These are phyloP conservation scores for Dictyostelium citrinum DNA, from an alignment of 78 protist genomes.

Conservation along the genomic window DNA sequence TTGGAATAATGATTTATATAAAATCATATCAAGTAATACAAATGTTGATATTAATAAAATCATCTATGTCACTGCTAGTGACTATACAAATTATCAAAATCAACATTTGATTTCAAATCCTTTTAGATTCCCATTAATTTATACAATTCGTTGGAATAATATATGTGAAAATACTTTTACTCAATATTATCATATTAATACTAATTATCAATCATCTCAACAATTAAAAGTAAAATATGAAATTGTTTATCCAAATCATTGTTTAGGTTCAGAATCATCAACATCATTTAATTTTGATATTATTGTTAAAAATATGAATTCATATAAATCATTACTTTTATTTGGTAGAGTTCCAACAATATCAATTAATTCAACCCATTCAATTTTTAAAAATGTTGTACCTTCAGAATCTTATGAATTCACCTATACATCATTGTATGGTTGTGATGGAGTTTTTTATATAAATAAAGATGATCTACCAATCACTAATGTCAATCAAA, in stretches of 20 bases:
- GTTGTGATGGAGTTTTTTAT: background rate
- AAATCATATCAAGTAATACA: background rate
- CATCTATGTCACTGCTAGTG: background rate
- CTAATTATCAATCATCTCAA: background rate
- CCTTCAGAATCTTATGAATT: background rate
- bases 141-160: background rate
- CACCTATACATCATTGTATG: background rate
- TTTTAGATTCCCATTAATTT: background rate
- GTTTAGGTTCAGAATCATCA: background rate
- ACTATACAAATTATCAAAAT: background rate
- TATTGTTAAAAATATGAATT: background rate
- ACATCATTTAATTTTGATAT: background rate
- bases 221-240: background rate
- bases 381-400: background rate
- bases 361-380: background rate
- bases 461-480: background rate
- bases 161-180: background rate
- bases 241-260: background rate
- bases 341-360: background rate
- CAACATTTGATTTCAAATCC: background rate
- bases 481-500: background rate
- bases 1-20: background rate
- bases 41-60: background rate
- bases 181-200: background rate
- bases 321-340: background rate